These are phyloP conservation scores for Rhizophagus clarus DNA, from an alignment of 192 early-diverging fungal genomes.

Conservation along the genomic window DNA sequence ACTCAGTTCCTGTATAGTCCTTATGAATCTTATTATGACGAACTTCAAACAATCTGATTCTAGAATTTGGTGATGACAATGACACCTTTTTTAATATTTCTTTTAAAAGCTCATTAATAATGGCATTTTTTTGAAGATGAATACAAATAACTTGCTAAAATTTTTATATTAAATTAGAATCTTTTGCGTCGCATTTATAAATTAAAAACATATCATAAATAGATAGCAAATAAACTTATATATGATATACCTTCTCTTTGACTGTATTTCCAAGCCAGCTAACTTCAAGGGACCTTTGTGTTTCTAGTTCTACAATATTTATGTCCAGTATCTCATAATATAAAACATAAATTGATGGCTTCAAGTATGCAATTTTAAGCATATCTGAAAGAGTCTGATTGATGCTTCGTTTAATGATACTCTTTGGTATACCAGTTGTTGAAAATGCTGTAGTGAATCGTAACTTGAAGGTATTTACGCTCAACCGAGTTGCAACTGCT, in stretches of 20 bases:
- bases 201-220: too few relatives aligned
- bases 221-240: too few relatives aligned
- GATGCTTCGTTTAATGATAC: slow-evolving; percentile 35
- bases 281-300: slow-evolving; percentile 71
- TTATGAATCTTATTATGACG: slow-evolving; percentile 47
- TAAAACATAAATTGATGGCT: slow-evolving; percentile 49
- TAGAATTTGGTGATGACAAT: slow-evolving; percentile 43
- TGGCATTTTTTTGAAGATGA: slow-evolving; percentile 65
- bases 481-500: slow-evolving; percentile 63
- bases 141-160: slow-evolving; percentile 68
- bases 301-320: slow-evolving; percentile 82
- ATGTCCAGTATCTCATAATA: slow-evolving; percentile 88
- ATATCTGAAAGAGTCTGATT: slow-evolving; percentile 45
- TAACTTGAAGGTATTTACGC: slow-evolving; percentile 71
- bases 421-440: slow-evolving; percentile 36
- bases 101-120: slow-evolving; percentile 54
- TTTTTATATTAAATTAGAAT: too few relatives aligned
- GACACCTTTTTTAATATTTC: slow-evolving; percentile 54
- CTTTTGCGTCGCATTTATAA: too few relatives aligned
- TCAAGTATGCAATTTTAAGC: slow-evolving; percentile 31
- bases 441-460: slow-evolving; percentile 60
- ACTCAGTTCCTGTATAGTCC: slow-evolving; percentile 48
- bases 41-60: slow-evolving; percentile 64
- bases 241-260: slow-evolving; percentile 62
- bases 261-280: slow-evolving; percentile 64